These are phyloP conservation scores for Penicillium manginii DNA, from an alignment of 495 filamentous ascomycete species.

Conservation along the genomic window DNA sequence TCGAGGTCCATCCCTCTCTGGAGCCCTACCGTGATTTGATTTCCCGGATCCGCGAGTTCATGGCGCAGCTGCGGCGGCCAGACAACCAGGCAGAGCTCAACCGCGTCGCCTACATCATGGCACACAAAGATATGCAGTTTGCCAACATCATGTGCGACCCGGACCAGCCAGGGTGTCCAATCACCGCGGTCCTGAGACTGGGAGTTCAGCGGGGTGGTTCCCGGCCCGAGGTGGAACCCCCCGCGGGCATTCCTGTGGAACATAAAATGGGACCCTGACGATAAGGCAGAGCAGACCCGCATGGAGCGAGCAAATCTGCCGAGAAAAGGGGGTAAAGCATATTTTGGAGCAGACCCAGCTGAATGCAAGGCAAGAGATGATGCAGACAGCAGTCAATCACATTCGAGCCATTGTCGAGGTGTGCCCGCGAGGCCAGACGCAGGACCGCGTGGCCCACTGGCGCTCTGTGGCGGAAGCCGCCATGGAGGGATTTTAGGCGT, in stretches of 20 bases:
- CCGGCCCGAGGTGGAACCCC: constrained; percentile 35
- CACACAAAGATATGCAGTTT: constrained; percentile 45
- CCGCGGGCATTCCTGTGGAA: constrained; percentile 35
- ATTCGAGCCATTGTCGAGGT: constrained; percentile 27
- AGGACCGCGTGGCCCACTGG: constrained; percentile 19
- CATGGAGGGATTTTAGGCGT: constrained; percentile 12
- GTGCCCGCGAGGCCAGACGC: constrained; percentile 16
- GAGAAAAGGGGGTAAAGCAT: constrained; percentile 10
- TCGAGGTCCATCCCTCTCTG: constrained; percentile 25
- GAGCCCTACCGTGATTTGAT: constrained; percentile 23
- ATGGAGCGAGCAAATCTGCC: constrained; percentile 19
- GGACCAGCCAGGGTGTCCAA: constrained; percentile 16
- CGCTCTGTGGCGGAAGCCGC: constrained; percentile 15
- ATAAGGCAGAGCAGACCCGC: constrained; percentile 25
- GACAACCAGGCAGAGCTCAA: constrained; percentile 24
- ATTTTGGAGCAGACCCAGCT: neutral
- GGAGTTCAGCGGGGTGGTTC: constrained; percentile 41
- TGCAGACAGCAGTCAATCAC: constrained; percentile 23
- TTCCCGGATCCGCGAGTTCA: constrained; percentile 25
- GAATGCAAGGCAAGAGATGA: constrained; percentile 15
- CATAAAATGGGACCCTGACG: constrained; percentile 18
- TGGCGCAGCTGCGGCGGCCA: constrained; percentile 8
- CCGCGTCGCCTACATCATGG: constrained; percentile 24
- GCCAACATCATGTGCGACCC: constrained; percentile 40
- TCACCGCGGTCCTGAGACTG: constrained; percentile 43